Evolutionary conservation across 441 rosid species (phyloP), one percentile per base, ranked within the genome.

Genomic region (Euphorbia schlechtendalii): DNA sequence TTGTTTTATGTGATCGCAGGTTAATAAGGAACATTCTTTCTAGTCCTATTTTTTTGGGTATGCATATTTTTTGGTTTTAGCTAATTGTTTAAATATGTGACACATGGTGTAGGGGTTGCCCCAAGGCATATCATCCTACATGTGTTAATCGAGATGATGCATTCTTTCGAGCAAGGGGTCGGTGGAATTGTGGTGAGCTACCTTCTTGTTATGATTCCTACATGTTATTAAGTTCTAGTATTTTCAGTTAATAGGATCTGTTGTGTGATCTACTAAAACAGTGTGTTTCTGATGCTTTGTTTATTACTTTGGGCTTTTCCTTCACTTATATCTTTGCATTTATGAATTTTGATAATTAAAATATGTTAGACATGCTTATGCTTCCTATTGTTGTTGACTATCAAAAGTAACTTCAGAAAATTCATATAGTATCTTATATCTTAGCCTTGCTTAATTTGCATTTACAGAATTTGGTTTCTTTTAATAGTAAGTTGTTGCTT

Each of bases 1-100:
- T 94, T 73, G 89, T 94, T 49, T 86, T 94, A 36, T 94, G 99
- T 71, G 99, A 94, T 69, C 92, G 97, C 84, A 87, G 99, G 99
- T 91, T 67, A 12, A 64, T 61, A 54, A 22, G 20, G 36, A 28
- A 49, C n/a, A 15, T 6, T 32, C 55, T 61, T 30, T 27, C 36
- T 25, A 28, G 21, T 48, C 0, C 17, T 20, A 38, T 27, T n/a
- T 4, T 0, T 17, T 11, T 20, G 61, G 46, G 11, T 8, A 30
- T 24, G n/a, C 8, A 8, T 21, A 30, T 41, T 65, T 43, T 69
- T 59, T 68, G 43, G 59, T 60, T 69, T 68, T 71, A 27, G 58
- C 61, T 43, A 13, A 57, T 51, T 43, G 62, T 61, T 67, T 27
- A 57, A 40, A 27, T 64, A 8, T 45, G 18, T 61, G 61, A 55